Evolutionary conservation across 805 yeast genomes (phyloP), one percentile per base, ranked within the genome.

Genomic region (Clavispora asparagi): DNA sequence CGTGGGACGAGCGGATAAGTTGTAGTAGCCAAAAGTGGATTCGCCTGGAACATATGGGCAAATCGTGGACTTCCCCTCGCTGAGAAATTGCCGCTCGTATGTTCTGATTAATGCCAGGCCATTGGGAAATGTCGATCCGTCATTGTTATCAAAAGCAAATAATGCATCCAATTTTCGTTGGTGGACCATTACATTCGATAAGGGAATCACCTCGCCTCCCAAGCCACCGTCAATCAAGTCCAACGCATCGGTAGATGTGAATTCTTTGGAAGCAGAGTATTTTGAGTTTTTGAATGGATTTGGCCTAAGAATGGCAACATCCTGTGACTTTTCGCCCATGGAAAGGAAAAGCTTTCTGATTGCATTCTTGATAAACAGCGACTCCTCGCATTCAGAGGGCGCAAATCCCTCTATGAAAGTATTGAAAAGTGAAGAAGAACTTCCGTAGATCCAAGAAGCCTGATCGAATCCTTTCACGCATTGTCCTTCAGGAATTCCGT

Each of bases 31-130:
- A 62, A 87, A 85, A 0, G 90, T 76, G 39, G 73, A 65, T 26
- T 62, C 67, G 60, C 81, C 91, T 11, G 96, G 96, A 45, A 88
- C 91, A 54, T 85, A 79, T 9, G 96, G 95, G 74, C 85, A 86
- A 2, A 83, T 70, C 26, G 86, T 77, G 42, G 79, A 78, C 51
- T 76, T 71, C 27, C 83, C 83, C 53, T 76, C 76, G 1, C 44
- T 36, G 13, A 56, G 49, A 48, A 68, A 68, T 44, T 68, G 74
- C 12, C 72, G 54, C 45, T 64, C 62, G 48, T 67, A 70, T 4
- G 70, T 63, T 28, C 56, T 46, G 35, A 63, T 53, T 45, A 70
- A 53, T 1, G 70, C 52, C 8, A 59, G 41, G 8, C 75, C 75
- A 41, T 59, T 52, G 12, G 74, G 73, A 70, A 70, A 69, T 19